A percentile compares a stretch with the other conserved stretches of the same genome.
These are phyloP conservation scores for Capsella bursapastoris DNA, from an alignment of 345 rosid genomes.

Conservation along the genomic window DNA sequence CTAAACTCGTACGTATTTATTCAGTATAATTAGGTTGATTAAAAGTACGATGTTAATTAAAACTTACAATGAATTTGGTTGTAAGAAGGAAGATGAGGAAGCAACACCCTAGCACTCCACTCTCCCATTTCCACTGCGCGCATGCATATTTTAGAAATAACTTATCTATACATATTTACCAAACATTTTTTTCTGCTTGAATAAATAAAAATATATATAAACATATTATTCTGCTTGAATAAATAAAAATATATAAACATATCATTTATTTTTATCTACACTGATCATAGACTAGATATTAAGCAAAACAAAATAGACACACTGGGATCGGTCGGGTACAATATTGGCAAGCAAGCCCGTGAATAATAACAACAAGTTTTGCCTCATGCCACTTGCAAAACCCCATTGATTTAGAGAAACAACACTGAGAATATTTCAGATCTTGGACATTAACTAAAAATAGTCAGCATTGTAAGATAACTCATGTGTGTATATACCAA, in stretches of 20 bases:
- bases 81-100: constrained; percentile 78
- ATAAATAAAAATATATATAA: background rate
- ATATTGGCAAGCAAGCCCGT: constrained; percentile 41
- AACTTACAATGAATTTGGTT: constrained; percentile 73
- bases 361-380: constrained; percentile 45
- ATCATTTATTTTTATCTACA: background rate
- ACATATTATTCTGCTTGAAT: background rate
- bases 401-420: background rate
- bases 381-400: constrained; percentile 15
- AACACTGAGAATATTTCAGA: background rate
- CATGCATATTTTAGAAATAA: background rate
- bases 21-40: background rate
- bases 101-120: constrained; percentile 71
- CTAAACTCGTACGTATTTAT: background rate
- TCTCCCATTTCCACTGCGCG: constrained; percentile 96
- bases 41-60: too few species aligned
- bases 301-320: constrained; percentile 13
- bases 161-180: background rate
- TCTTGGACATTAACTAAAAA: background rate
- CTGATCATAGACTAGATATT: background rate
- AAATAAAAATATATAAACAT: background rate
- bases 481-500: too few species aligned
- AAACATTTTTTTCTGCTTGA: background rate
- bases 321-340: constrained; percentile 5
- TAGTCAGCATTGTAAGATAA: background rate